These are phyloP conservation scores for Fusarium sp. DNA, from an alignment of 2,329 filamentous ascomycete genomes.

Conservation along the genomic window DNA sequence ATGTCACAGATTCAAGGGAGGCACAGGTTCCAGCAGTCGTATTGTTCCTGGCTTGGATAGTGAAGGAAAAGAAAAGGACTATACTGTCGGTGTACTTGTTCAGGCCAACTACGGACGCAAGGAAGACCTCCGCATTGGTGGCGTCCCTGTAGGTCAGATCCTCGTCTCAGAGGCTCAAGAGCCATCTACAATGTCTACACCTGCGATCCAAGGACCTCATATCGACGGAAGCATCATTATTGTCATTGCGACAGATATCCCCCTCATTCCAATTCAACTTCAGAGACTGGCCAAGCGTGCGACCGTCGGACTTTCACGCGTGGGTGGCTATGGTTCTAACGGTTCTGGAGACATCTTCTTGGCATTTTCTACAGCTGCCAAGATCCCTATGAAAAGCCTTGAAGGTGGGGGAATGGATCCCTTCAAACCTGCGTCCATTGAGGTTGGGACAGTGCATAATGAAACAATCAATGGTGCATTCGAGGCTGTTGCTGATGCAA, in stretches of 20 bases:
- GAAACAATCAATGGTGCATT: slow-evolving; percentile 72
- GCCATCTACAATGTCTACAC: slow-evolving; percentile 49
- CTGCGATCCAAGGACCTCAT: slow-evolving; percentile 46
- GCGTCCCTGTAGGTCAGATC: slow-evolving; percentile 72
- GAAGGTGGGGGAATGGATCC: slow-evolving; percentile 54
- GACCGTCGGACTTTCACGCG: slow-evolving; percentile 70
- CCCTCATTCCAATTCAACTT: slow-evolving; percentile 52
- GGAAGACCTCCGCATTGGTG: slow-evolving; percentile 68
- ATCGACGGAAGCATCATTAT: slow-evolving; percentile 55
- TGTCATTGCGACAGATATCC: slow-evolving; percentile 52
- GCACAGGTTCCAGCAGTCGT: slow-evolving; percentile 73
- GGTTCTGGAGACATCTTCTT: slow-evolving; percentile 76
- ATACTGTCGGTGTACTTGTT: slow-evolving; percentile 72
- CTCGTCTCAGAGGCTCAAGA: slow-evolving; percentile 50
- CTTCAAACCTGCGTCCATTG: slow-evolving; percentile 50
- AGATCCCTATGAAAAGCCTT: slow-evolving; percentile 56
- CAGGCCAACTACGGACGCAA: slow-evolving; percentile 75
- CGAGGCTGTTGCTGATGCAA: slow-evolving; percentile 71
- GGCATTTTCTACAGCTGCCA: slow-evolving; percentile 73
- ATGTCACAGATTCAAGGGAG: slow-evolving; percentile 75
- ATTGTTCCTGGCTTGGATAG: slow-evolving; percentile 62
- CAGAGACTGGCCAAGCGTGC: slow-evolving; percentile 69
- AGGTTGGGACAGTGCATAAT: slow-evolving; percentile 61
- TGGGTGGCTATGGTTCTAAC: slow-evolving; percentile 73
- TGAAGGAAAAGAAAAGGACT: slow-evolving; percentile 56